phyloP scores from a whole-genome alignment of 495 filamentous ascomycete species.

The Hypoxylon fuscum region DNA sequence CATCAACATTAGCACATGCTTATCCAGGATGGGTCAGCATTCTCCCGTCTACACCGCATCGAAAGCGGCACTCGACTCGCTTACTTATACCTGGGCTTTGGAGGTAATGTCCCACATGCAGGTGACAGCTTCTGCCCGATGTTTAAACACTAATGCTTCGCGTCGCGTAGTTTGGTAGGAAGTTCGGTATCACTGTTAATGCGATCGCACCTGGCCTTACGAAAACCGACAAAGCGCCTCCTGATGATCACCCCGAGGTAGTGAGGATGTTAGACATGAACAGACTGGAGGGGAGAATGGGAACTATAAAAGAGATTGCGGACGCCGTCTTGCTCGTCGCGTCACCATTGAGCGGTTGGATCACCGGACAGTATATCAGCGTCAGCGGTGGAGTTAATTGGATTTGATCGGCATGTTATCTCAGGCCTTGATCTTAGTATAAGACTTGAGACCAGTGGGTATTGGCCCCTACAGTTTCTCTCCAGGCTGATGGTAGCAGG shows the following conservation, averaged over 20 bases:
- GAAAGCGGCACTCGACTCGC: conserved; percentile 35
- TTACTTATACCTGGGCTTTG: conserved; percentile 34
- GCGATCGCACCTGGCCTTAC: conserved; percentile 31
- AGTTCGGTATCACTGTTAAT: conserved; percentile 39
- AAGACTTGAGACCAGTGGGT: not conserved
- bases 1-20: conserved; percentile 41
- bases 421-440: conserved; percentile 5
- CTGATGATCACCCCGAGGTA: conserved; percentile 10
- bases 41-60: conserved; percentile 29
- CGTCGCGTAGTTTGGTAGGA: conserved; percentile 14
- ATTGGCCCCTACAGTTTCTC: no score
- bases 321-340: conserved; percentile 56
- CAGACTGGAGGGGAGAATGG: conserved; percentile 39
- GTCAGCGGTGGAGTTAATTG: conserved; percentile 54
- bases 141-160: conserved; percentile 5
- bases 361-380: conserved; percentile 59
- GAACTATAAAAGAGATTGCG: conserved; percentile 54
- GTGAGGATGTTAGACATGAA: conserved; percentile 14
- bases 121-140: not conserved
- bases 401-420: conserved; percentile 20
- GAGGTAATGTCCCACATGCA: conserved; percentile 21
- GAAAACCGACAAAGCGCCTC: conserved; percentile 29
- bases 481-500: no score
- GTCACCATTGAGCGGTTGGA: conserved; percentile 56
- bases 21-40: conserved; percentile 18